Percentiles rank a stretch among this genome's conserved stretches.
These are phyloP conservation scores for Fusarium sp. DNA, from an alignment of 2,329 filamentous ascomycete genomes.

Conservation along the genomic window DNA sequence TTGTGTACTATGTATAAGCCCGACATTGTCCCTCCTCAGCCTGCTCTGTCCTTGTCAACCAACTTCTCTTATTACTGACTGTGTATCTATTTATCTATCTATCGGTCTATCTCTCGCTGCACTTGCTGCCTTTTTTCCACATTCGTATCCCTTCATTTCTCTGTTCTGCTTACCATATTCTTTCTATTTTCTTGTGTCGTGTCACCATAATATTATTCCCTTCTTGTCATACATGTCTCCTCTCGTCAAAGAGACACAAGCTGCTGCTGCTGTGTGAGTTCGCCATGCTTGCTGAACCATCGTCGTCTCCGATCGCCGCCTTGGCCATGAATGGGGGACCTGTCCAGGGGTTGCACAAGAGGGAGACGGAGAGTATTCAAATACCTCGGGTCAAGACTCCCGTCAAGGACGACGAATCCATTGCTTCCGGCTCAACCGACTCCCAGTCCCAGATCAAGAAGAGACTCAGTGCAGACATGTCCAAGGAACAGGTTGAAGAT, in stretches of 20 bases:
- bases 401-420: slow-evolving; percentile 27
- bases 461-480: slow-evolving; percentile 44
- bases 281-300: slow-evolving; percentile 34
- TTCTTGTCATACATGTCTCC: slow-evolving; percentile 11
- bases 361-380: slow-evolving; percentile 26
- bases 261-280: slow-evolving; percentile 21
- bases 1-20: slow-evolving; percentile 25
- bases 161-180: neutral
- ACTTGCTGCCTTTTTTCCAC: slow-evolving; percentile 13
- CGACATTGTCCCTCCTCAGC: slow-evolving; percentile 21
- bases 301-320: slow-evolving; percentile 25
- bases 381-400: slow-evolving; percentile 31
- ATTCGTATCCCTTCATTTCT: slow-evolving; percentile 1
- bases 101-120: slow-evolving; percentile 10
- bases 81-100: no score
- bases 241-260: slow-evolving; percentile 13
- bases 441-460: slow-evolving; percentile 35
- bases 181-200: slow-evolving; percentile 1
- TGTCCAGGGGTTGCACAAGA: slow-evolving; percentile 21
- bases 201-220: neutral
- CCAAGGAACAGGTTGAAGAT: slow-evolving; percentile 47
- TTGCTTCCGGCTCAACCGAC: slow-evolving; percentile 40
- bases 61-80: slow-evolving; percentile 14
- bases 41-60: slow-evolving; percentile 4
- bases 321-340: slow-evolving; percentile 21